Evolutionary conservation across 2,329 filamentous ascomycete species (phyloP), one percentile per base, ranked within the genome.

Genomic region (Verruconis gallopava): DNA sequence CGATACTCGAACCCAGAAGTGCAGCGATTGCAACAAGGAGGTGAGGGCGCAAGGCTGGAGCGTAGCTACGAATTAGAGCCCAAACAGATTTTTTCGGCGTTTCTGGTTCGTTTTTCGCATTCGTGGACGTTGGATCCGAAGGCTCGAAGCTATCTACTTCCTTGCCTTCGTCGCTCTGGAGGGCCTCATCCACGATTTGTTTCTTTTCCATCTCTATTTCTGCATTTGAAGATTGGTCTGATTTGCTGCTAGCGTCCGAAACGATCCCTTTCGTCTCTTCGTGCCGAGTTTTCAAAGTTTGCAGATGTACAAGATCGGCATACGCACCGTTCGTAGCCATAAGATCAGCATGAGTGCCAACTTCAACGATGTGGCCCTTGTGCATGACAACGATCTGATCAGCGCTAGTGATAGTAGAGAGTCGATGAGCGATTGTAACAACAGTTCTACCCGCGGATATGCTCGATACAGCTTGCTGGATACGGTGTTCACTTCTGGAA

Each of bases 251-350:
- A 30, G 9, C n/a, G 9, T 30, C 25, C 9, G n/a, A 9, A n/a
- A 9, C n/a, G 25, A 30, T 9, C 25, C 25, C 9, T 30, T 30
- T n/a, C 9, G 9, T 30, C 25, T 9, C 89, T 89, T 48, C 88
- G 79, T 60, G 95, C 86, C 44, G 89, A 91, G 13, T 96, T 89
- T 33, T 66, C 39, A 55, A 38, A 20, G 56, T 66, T 45, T 72
- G 69, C 13, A 72, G 51, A n/a, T 58, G 57, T 6, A 72, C 62
- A 55, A 73, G 64, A 14, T 65, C 63, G 0, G 67, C 65, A 47
- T 70, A 72, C 0, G 62, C 55, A 12, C 65, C 64, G 17, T 61
- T 51, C 18, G 50, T 44, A 44, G 37, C 57, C 50, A 51, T 48
- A 5, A 62, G 48, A 20, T 57, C 50, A 2, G 56, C 53, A 39